phyloP scores from a whole-genome alignment of 2,329 filamentous ascomycete species.

The Calonectria pteridis region DNA sequence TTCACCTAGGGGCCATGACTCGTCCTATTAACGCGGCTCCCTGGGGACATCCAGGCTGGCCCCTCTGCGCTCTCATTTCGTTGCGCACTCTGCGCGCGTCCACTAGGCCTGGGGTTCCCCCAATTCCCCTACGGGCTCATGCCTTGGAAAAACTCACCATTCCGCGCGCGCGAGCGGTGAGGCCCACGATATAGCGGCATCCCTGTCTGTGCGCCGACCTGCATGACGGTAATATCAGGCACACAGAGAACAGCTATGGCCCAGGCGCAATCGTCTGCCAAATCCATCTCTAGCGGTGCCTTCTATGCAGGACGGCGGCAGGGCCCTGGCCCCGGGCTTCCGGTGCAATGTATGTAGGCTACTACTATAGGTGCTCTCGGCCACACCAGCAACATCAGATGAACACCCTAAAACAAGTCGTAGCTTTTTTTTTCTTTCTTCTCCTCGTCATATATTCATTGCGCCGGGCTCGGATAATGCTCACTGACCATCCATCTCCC shows the following conservation, averaged over 20 bases:
- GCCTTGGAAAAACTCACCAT: background rate
- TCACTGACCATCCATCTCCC: background rate
- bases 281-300: background rate
- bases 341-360: background rate
- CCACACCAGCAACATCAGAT: background rate
- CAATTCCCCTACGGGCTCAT: background rate
- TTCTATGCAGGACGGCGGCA: slow-evolving; percentile 1
- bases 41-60: slow-evolving; percentile 35
- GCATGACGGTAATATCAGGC: slow-evolving; percentile 31
- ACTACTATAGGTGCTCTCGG: no score
- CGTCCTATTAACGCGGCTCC: slow-evolving; percentile 30
- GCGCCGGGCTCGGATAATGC: background rate
- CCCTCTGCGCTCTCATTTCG: slow-evolving; percentile 32
- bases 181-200: slow-evolving; percentile 16
- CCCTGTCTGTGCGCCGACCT: slow-evolving; percentile 23
- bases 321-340: background rate
- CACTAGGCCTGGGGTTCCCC: background rate
- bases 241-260: slow-evolving; percentile 21
- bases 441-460: background rate
- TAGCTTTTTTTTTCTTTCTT: background rate
- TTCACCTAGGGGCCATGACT: slow-evolving; percentile 34
- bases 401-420: slow-evolving; percentile 3
- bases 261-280: background rate
- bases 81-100: slow-evolving; percentile 13
- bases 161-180: slow-evolving; percentile 24